Evolutionary conservation across 371 early-diverging fungal genomes (phyloP), one percentile per base, ranked within the genome.

Genomic region (Syncephalis plumigaleata): DNA sequence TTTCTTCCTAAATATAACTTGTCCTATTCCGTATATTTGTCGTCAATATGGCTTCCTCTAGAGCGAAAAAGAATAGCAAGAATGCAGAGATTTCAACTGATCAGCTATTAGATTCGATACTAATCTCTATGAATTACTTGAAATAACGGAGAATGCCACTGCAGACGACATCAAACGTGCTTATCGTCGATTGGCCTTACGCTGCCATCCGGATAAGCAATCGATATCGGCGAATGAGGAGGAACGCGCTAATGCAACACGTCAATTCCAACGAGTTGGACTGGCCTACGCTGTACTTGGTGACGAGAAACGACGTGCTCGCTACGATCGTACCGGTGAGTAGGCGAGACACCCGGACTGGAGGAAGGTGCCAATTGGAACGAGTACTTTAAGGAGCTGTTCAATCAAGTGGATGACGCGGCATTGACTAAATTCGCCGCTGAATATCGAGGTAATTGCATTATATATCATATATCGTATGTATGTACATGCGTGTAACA

Each of bases 141-240:
- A 26, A n/a, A 39, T 53, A 26, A 25, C 38, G 17, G 9, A 21
- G 7, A 42, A 17, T 8, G 53, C 53, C 13, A 44, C 53, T 24
- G 17, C 48, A 0, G 44, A 31, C 7, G 53, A 45, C 25, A 79
- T 95, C 52, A 90, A 87, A 55, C 87, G 86, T 57, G 87, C 97
- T 4, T 97, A 91, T 67, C 80, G 87, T 47, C 91, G 88, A 66
- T 73, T 83, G 13, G 88, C 87, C 3, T 65, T 90, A 44, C 69
- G 78, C 65, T 77, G 82, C 60, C 92, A 92, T 55, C 92, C 91
- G 17, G 87, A 85, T 62, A 77, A 89, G 66, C 73, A 73, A 27
- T 54, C 68, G 39, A 44, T 60, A 1, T 55, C 53, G 59, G 76
- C 60, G 49, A 75, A 58, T 23, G 77, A 80, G 20, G 53, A 65